Percentiles rank a stretch among this genome's conserved stretches.
These are phyloP conservation scores for Hura crepitans DNA, from an alignment of 441 rosid species.

Conservation along the genomic window DNA sequence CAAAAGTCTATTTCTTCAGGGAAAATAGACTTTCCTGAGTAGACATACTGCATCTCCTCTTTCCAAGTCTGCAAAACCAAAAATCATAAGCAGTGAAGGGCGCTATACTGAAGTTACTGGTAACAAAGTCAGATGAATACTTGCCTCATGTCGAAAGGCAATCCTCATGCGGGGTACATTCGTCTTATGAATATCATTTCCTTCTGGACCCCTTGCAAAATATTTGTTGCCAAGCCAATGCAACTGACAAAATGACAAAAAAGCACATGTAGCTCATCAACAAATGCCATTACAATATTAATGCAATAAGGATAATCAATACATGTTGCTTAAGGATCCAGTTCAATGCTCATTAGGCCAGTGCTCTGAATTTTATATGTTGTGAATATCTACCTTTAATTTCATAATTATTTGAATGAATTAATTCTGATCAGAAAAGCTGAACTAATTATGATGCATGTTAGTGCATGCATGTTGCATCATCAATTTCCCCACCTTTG, in stretches of 20 bases:
- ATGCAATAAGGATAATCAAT: too few relatives aligned
- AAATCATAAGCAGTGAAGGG: conserved; percentile 12
- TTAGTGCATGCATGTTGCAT: neutral
- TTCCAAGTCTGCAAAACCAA: conserved; percentile 56
- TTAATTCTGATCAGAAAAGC: neutral
- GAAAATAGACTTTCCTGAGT: conserved; percentile 38
- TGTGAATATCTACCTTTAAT: neutral
- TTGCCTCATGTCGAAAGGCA: conserved; percentile 55
- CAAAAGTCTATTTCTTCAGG: conserved; percentile 46
- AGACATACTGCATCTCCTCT: conserved; percentile 67
- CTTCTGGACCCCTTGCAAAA: conserved; percentile 51
- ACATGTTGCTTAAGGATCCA: neutral
- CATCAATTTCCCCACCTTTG: conserved; percentile 41
- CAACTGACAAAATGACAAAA: conserved; percentile 29
- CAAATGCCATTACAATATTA: neutral
- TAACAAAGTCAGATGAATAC: neutral
- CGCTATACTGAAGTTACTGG: neutral
- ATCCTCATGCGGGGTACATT: conserved; percentile 59
- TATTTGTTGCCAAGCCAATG: conserved; percentile 68
- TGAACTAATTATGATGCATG: neutral
- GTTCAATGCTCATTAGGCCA: neutral
- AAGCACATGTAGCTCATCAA: neutral
- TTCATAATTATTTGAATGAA: neutral
- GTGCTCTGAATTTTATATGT: neutral
- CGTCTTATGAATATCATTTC: conserved; percentile 66